These are phyloP conservation scores for Pterocarpus santalinus DNA, from an alignment of 306 rosid species.

Conservation along the genomic window DNA sequence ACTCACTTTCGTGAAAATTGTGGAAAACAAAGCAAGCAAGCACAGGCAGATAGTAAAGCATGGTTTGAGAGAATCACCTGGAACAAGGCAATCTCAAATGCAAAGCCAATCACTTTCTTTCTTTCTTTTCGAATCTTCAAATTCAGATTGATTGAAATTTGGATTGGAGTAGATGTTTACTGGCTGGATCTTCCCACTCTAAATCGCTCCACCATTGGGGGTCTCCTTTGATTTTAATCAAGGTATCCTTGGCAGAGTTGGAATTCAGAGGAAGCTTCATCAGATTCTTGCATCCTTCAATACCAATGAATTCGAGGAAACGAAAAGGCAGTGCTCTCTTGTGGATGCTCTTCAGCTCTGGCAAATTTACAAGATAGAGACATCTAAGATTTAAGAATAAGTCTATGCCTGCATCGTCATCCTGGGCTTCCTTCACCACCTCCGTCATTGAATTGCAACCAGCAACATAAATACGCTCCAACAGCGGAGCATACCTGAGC, in stretches of 20 bases:
- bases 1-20: no score
- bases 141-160: not conserved
- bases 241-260: not conserved
- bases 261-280: conserved; percentile 21
- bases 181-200: not conserved
- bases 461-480: accelerated
- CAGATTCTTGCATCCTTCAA: not conserved
- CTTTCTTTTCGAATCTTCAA: no score
- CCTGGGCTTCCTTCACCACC: conserved; percentile 17
- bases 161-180: not conserved
- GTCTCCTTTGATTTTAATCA: not conserved
- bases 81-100: no score
- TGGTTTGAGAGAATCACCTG: no score
- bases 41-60: no score
- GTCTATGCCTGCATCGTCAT: not conserved
- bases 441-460: not conserved
- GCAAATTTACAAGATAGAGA: accelerated
- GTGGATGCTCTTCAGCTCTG: conserved; percentile 12
- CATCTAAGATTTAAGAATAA: not conserved
- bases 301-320: not conserved
- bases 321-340: conserved; percentile 30
- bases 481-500: conserved; percentile 35
- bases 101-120: no score
- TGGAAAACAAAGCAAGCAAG: no score
- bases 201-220: not conserved